Percentiles rank a stretch among this genome's conserved stretches.
Evolutionary conservation across 2,329 filamentous ascomycete species (phyloP).

Genomic region (Colletotrichum lindemuthianum): DNA sequence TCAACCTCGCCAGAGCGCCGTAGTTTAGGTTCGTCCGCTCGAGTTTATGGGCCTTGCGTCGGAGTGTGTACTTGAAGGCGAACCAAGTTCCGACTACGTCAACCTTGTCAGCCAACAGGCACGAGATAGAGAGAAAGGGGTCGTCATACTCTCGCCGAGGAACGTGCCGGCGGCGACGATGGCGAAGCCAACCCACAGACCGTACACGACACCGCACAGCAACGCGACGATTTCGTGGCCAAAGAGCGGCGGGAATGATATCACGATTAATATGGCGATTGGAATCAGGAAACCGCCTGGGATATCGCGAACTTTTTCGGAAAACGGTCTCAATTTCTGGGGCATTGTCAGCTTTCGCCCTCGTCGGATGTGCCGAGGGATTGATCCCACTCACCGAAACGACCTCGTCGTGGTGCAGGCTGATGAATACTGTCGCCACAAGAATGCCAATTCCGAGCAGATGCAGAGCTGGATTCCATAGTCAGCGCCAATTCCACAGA

Average conservation of each 20-base stretch:
- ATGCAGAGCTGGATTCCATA: constrained; percentile 35
- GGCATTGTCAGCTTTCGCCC: neutral
- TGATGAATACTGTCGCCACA: constrained; percentile 46
- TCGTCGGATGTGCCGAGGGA: neutral
- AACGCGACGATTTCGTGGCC: constrained; percentile 54
- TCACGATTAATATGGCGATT: constrained; percentile 49
- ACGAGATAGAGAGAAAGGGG: too few species aligned
- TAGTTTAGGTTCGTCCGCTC: constrained; percentile 54
- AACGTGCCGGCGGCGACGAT: constrained; percentile 54
- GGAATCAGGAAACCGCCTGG: constrained; percentile 53
- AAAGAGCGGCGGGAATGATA: constrained; percentile 54
- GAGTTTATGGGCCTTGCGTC: constrained; percentile 47
- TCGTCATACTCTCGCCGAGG: constrained; percentile 44
- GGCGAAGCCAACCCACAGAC: constrained; percentile 52
- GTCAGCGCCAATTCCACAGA: neutral
- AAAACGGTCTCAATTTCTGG: constrained; percentile 45
- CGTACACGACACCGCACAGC: constrained; percentile 53
- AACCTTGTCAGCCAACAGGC: neutral
- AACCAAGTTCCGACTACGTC: constrained; percentile 49
- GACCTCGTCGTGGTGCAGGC: constrained; percentile 50
- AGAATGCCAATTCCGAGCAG: constrained; percentile 43
- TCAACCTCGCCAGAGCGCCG: constrained; percentile 50
- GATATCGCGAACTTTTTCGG: constrained; percentile 49
- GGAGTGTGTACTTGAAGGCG: constrained; percentile 50
- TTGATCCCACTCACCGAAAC: constrained; percentile 41